These are phyloP conservation scores for Astrothelium subdiscretum DNA, from an alignment of 495 filamentous ascomycete genomes.

Conservation along the genomic window DNA sequence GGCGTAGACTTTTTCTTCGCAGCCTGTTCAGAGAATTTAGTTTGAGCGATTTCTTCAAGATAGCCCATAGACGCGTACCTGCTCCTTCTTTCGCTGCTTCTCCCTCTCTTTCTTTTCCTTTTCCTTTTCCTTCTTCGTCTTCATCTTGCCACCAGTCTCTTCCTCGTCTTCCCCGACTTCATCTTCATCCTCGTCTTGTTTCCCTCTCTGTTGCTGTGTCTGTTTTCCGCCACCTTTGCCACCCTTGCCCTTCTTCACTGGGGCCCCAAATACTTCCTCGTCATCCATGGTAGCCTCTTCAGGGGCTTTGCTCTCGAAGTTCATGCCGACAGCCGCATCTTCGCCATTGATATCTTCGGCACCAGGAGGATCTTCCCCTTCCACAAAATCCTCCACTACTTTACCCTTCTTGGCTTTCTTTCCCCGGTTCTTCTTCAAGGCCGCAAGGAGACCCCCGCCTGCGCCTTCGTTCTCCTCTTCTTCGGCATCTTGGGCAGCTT, in stretches of 20 bases:
- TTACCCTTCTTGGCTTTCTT: constrained; percentile 87
- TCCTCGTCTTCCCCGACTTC: constrained; percentile 42
- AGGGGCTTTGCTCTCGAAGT: constrained; percentile 58
- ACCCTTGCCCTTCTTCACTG: constrained; percentile 47
- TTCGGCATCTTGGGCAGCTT: constrained; percentile 31
- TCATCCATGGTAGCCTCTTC: constrained; percentile 78
- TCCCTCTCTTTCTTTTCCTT: constrained; percentile 88
- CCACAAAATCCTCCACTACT: constrained; percentile 55
- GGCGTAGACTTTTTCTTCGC: constrained; percentile 55
- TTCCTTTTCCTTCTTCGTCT: constrained; percentile 95
- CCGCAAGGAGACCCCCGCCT: constrained; percentile 66
- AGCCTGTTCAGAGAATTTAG: constrained; percentile 33
- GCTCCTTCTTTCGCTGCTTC: constrained; percentile 87
- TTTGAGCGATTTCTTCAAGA: background rate
- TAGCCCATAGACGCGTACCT: constrained; percentile 39
- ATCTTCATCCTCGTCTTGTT: constrained; percentile 28
- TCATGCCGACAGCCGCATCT: constrained; percentile 26
- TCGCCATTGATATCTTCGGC: constrained; percentile 26
- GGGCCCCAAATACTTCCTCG: constrained; percentile 63
- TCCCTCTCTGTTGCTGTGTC: constrained; percentile 27
- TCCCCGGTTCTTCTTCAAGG: constrained; percentile 75
- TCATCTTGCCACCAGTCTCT: constrained; percentile 53
- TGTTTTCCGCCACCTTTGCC: constrained; percentile 16
- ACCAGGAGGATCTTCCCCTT: constrained; percentile 51
- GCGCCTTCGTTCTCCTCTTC: constrained; percentile 37